Base-by-base conservation (phyloP, 139 green algal genomes). In the Haematococcus lacustris region DNA sequence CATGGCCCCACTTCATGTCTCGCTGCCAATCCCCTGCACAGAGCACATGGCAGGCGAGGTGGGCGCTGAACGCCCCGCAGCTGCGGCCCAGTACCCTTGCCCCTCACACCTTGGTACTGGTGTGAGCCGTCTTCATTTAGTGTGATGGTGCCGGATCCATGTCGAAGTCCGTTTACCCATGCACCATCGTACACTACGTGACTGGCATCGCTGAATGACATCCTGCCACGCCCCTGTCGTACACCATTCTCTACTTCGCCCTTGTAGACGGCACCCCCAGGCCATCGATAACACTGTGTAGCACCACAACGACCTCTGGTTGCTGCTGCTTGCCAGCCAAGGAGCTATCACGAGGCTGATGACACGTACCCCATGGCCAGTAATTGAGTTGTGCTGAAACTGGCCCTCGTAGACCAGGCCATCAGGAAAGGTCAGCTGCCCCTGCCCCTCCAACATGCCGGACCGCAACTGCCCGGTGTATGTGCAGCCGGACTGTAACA, bases 1-100 rank as follows among this genome's bases (percentile, higher is more conserved):
- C 87, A 7, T 78, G 61, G 63, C 87, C 87, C 40, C 84, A 76
- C 75, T 90, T 91, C 73, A 78, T 76, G 68, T 89, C 84, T 13
- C 75, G 41, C 37, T 79, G 17, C 87, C 87, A 92, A 17, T 76
- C 73, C 34, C 86, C 85, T 89, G 82, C 39, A 26, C 43, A n/a
- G n/a, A n/a, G n/a, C n/a, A n/a, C n/a, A n/a, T n/a, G n/a, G n/a
- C n/a, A n/a, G n/a, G n/a, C n/a, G n/a, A n/a, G n/a, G n/a, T n/a
- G n/a, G n/a, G n/a, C n/a, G n/a, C n/a, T n/a, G n/a, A n/a, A n/a
- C n/a, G n/a, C n/a, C n/a, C n/a, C n/a, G n/a, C n/a, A n/a, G n/a
- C n/a, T n/a, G n/a, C n/a, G n/a, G n/a, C n/a, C n/a, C n/a, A n/a
- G n/a, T n/a, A n/a, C n/a, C n/a, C n/a, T n/a, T n/a, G n/a, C n/a